Conservation (phyloP, 2,329 filamentous ascomycete genomes). For the Fusarium sp. region DNA sequence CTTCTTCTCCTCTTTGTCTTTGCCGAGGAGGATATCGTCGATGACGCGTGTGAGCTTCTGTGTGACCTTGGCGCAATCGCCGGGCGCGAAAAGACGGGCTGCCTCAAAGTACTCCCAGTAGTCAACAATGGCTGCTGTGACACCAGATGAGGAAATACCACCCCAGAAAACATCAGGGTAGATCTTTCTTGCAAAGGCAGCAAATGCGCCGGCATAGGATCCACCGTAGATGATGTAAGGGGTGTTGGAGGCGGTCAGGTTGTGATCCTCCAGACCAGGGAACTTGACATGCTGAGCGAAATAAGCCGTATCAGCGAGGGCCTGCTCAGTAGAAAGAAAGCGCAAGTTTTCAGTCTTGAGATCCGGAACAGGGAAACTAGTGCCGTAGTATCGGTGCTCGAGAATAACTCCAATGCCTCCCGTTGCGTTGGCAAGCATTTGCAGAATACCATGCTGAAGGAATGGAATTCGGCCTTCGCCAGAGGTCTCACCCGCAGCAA, state of each 20-base stretch:
- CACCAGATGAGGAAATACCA: conserved; percentile 83
- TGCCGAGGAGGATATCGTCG: conserved; percentile 64
- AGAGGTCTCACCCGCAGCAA: conserved; percentile 78
- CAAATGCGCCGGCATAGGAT: conserved; percentile 85
- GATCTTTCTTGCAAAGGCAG: conserved; percentile 78
- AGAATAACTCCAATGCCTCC: conserved; percentile 83
- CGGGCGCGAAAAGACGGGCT: conserved; percentile 62
- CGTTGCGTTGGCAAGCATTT: conserved; percentile 77
- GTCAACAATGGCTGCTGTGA: conserved; percentile 82
- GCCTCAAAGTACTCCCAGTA: conserved; percentile 76
- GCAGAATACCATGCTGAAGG: conserved; percentile 82
- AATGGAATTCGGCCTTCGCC: conserved; percentile 74
- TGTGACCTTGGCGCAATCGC: conserved; percentile 73
- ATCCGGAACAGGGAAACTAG: conserved; percentile 76
- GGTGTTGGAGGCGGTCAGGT: conserved; percentile 74
- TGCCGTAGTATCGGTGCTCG: conserved; percentile 90
- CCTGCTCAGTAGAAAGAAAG: conserved; percentile 87
- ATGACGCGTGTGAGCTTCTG: conserved; percentile 68
- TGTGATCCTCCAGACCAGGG: conserved; percentile 73
- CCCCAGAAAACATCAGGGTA: conserved; percentile 86
- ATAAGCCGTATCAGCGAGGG: conserved; percentile 83
- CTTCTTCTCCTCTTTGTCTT: conserved; percentile 58
- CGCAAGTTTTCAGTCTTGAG: conserved; percentile 77
- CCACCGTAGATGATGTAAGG: conserved; percentile 87
- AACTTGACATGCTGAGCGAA: conserved; percentile 82